Base-by-base conservation (phyloP, 768 basidiomycete genomes). In the Porphyrellus cyaneotinctus region DNA sequence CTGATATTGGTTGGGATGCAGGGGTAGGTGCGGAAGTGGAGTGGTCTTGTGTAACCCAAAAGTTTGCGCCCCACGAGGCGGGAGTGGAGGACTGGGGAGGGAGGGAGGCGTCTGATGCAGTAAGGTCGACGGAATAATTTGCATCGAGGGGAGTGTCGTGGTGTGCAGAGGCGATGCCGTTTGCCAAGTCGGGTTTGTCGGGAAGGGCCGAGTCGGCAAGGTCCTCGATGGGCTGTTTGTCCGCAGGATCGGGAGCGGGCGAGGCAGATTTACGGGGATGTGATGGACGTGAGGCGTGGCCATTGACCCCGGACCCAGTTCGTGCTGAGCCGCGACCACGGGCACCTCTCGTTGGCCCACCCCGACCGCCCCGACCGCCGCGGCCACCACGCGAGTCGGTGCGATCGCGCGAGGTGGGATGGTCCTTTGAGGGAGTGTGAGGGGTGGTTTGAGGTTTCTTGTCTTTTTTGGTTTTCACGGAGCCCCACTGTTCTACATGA, bases 401-500 rank as follows among this genome's bases (percentile, higher is more conserved):
- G 24, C 66, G 64, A 57, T 67, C 66, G 31, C 69, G 67, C 46
- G 56, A 31, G 9, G 33, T 6, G 39, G 57, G 54, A 8, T 63
- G 61, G 23, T 86, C 80, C 70, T 83, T 87, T 44, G 83, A 67
- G 39, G 63, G 57, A 36, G 73, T 46, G 37, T 78, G 76, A 35
- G 71, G 46, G 28, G 75, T 38, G 18, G 74, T 45, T 13, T 78
- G 61, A 0, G 58, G 39, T 72, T 89, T 91, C 78, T 91, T 91
- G 70, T 92, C 88, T 75, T 90, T 93, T 81, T 91, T 92, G 70
- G 82, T 85, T 57, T 82, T 82, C 52, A 91, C 90, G 49, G 88
- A 82, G 47, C 81, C 89, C 90, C 90, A 93, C 64, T 85, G 87
- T 67, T 84, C 82, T 43, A 78, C 86, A 58, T 77, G 76, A 63